Conservation (phyloP, 176 grass and related monocot species). For the Themeda triandra region DNA sequence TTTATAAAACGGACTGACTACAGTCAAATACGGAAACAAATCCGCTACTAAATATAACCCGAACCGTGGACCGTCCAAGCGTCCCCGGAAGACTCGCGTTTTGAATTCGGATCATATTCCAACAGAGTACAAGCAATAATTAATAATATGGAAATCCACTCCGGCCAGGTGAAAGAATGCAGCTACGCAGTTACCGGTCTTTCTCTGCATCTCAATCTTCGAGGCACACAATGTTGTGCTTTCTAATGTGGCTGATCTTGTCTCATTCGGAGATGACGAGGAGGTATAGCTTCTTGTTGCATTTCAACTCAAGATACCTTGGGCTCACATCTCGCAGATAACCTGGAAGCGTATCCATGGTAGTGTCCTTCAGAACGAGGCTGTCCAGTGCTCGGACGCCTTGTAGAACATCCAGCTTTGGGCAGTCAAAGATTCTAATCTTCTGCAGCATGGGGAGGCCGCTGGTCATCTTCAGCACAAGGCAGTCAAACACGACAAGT, state of each 20-base stretch:
- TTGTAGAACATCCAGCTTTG: background rate
- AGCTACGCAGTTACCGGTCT: background rate
- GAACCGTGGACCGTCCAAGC: too few species aligned
- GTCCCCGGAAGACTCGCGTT: too few species aligned
- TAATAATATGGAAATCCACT: too few species aligned
- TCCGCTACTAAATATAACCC: too few species aligned
- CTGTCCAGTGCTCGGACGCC: background rate
- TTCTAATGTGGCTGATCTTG: background rate
- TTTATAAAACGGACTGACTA: too few species aligned
- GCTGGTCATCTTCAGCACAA: background rate
- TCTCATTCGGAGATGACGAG: background rate
- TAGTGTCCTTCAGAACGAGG: accelerated
- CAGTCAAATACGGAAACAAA: too few species aligned
- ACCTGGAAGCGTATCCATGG: background rate
- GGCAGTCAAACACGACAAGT: background rate
- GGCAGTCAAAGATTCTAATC: background rate
- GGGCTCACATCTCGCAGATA: background rate
- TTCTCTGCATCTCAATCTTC: too few species aligned
- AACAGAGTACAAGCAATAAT: too few species aligned
- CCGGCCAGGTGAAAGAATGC: too few species aligned
- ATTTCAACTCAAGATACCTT: background rate
- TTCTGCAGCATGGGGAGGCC: background rate
- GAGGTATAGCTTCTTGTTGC: background rate
- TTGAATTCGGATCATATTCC: too few species aligned
- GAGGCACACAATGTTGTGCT: accelerated